Conservation (phyloP, 768 basidiomycete genomes). For the Candolleomyces efflorescens region DNA sequence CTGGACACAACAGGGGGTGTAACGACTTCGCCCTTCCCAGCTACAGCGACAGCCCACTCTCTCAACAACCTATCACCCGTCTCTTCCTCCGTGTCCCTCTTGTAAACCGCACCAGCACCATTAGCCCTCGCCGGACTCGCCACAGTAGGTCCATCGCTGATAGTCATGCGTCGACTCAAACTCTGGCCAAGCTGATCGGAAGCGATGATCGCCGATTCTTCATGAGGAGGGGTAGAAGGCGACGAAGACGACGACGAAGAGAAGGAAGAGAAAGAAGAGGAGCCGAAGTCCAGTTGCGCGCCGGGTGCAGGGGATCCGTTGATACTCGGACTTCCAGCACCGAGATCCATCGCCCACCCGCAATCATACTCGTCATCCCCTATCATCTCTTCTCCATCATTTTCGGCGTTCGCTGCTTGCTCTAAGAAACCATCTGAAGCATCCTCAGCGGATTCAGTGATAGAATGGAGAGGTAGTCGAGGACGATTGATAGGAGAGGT, state of each 20-base stretch:
- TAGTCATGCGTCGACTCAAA: not conserved
- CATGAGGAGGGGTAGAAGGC: too few species aligned
- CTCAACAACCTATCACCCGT: constrained; percentile 1
- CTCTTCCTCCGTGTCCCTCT: not conserved
- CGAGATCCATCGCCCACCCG: constrained; percentile 1
- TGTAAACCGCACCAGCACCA: not conserved
- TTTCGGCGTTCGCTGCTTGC: not conserved
- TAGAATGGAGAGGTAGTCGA: not conserved
- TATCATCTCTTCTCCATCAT: not conserved
- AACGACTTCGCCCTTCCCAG: not conserved
- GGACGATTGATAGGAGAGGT: not conserved
- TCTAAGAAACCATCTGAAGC: not conserved
- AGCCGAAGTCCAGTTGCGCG: not conserved
- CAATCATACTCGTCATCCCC: constrained; percentile 2
- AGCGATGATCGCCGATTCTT: too few species aligned
- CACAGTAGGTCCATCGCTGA: too few species aligned
- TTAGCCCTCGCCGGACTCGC: not conserved
- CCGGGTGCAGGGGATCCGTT: not conserved
- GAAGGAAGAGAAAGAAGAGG: not conserved
- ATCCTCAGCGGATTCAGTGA: not conserved
- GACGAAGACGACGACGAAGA: not conserved
- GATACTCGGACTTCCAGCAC: not conserved
- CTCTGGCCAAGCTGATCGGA: not conserved
- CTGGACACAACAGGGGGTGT: not conserved
- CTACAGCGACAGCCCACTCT: constrained; percentile 5